Conservation (phyloP, 371 early-diverging fungal species). For the Mortierella sp. region DNA sequence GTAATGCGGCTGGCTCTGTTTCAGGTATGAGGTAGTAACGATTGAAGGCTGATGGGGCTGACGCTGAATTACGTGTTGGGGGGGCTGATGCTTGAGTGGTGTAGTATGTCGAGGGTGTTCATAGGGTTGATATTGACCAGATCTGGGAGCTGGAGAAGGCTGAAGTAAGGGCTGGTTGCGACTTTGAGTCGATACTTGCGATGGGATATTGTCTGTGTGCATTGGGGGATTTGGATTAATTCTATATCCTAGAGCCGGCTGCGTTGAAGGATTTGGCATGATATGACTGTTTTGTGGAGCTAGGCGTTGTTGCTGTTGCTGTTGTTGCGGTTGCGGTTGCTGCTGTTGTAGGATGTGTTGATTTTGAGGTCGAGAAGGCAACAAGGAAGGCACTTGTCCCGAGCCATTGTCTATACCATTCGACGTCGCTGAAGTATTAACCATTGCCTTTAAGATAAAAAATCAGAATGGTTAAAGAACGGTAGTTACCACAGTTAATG, state of each 20-base stretch:
- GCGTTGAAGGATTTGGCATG: constrained; percentile 1
- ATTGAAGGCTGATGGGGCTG: constrained; percentile 13
- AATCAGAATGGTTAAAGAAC: neutral
- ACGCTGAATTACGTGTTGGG: constrained; percentile 14
- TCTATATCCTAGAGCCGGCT: constrained; percentile 15
- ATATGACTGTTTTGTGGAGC: neutral
- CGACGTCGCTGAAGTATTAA: neutral
- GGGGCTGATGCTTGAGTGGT: neutral
- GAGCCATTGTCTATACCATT: constrained; percentile 9
- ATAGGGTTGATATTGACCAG: constrained; percentile 29
- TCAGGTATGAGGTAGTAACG: neutral
- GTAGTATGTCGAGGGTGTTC: constrained; percentile 13
- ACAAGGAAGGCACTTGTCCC: neutral
- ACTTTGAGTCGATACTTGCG: constrained; percentile 9
- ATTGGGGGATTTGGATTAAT: constrained; percentile 8
- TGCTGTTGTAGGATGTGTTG: constrained; percentile 2
- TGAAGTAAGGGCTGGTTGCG: constrained; percentile 24
- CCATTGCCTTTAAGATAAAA: constrained; percentile 19
- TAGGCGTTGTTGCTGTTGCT: neutral
- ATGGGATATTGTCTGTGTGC: constrained; percentile 15
- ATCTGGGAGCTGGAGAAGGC: constrained; percentile 10
- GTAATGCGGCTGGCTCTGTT: constrained; percentile 10
- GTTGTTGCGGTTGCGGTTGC: neutral
- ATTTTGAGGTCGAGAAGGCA: constrained; percentile 10
- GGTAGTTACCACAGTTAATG: neutral